phyloP scores from a whole-genome alignment of 768 basidiomycete genomes.

The Hericium rajendrae region DNA sequence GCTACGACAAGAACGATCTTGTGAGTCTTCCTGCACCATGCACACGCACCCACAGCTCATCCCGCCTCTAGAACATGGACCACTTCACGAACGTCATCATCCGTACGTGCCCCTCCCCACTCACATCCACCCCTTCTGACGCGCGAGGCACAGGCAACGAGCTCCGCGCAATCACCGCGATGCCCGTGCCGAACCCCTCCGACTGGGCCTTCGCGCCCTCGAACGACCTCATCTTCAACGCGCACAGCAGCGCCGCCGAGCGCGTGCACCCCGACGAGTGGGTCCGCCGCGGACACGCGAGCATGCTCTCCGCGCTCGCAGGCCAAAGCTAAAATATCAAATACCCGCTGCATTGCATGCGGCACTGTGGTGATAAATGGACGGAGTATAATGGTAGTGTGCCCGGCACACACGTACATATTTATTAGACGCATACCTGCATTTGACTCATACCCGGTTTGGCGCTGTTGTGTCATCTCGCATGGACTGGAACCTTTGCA shows the following conservation, averaged over 20 bases:
- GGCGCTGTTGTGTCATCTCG: no score
- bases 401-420: no score
- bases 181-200: constrained; percentile 46
- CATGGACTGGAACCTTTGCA: no score
- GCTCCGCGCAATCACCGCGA: constrained; percentile 51
- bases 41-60: not conserved
- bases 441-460: no score
- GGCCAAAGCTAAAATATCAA: no score
- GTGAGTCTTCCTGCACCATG: constrained; percentile 24
- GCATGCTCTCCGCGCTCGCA: constrained; percentile 30
- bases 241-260: constrained; percentile 25
- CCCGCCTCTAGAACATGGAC: constrained; percentile 44
- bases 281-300: constrained; percentile 37
- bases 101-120: constrained; percentile 27
- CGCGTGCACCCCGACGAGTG: constrained; percentile 46
- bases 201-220: constrained; percentile 52
- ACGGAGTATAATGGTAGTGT: no score
- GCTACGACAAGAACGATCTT: constrained; percentile 69
- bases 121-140: not conserved
- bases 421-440: no score
- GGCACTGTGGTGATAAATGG: no score
- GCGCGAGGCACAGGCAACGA: constrained; percentile 37
- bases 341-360: no score
- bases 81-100: constrained; percentile 66
- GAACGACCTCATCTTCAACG: constrained; percentile 48